Evolutionary conservation across 2,329 filamentous ascomycete species (phyloP).

Genomic region (Bipolaris bicolor): DNA sequence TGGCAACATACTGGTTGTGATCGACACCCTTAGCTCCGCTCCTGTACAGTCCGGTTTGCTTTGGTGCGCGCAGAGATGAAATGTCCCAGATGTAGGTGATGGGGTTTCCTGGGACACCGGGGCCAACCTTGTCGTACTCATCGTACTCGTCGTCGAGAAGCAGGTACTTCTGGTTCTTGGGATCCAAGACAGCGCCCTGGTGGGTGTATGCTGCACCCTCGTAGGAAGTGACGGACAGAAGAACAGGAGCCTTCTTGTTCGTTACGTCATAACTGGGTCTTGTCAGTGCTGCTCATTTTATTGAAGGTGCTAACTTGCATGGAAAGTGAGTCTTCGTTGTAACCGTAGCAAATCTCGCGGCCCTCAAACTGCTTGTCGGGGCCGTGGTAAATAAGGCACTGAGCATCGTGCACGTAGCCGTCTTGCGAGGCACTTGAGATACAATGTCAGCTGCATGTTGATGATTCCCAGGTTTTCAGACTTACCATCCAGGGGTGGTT

Average conservation of each 20-base stretch:
- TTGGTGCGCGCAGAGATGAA: slow-evolving; percentile 39
- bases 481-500: slow-evolving; percentile 56
- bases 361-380: slow-evolving; percentile 57
- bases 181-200: slow-evolving; percentile 61
- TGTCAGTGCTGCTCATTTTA: too few relatives aligned
- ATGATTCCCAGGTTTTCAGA: not conserved
- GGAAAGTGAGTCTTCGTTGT: slow-evolving; percentile 59
- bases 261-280: slow-evolving; percentile 60
- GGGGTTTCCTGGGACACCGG: slow-evolving; percentile 42
- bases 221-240: slow-evolving; percentile 62
- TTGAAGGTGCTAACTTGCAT: too few relatives aligned
- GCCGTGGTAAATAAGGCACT: slow-evolving; percentile 63
- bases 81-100: slow-evolving; percentile 52
- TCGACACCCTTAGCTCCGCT: slow-evolving; percentile 50
- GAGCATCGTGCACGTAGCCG: slow-evolving; percentile 67
- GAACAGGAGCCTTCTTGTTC: slow-evolving; percentile 53
- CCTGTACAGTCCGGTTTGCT: slow-evolving; percentile 54
- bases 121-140: slow-evolving; percentile 47
- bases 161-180: slow-evolving; percentile 43
- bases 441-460: slow-evolving; percentile 1
- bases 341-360: slow-evolving; percentile 63
- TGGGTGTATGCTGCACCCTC: slow-evolving; percentile 65
- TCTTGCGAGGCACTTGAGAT: slow-evolving; percentile 55
- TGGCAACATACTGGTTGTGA: slow-evolving; percentile 56
- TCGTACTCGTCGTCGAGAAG: slow-evolving; percentile 51